Conservation (phyloP, 2,329 filamentous ascomycete genomes). For the Pezicula rhizophila region DNA sequence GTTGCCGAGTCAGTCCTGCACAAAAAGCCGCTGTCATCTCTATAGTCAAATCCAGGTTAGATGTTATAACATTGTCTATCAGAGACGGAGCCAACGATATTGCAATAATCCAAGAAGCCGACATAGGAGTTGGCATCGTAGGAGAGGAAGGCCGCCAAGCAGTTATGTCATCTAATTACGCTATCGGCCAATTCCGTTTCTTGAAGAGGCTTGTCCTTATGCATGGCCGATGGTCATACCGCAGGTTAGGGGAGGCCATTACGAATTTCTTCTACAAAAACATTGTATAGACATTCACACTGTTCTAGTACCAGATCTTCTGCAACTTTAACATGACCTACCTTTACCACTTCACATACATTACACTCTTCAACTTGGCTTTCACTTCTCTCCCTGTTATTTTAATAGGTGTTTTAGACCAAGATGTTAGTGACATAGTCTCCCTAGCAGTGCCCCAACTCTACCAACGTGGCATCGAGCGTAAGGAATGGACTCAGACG, state of each 20-base stretch:
- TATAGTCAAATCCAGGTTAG: constrained; percentile 89
- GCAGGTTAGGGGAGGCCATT: constrained; percentile 84
- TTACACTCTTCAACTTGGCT: constrained; percentile 90
- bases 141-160: constrained; percentile 89
- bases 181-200: constrained; percentile 90
- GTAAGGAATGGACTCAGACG: constrained; percentile 87
- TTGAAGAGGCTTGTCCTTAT: constrained; percentile 79
- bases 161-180: constrained; percentile 94
- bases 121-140: constrained; percentile 93
- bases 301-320: constrained; percentile 97
- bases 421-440: constrained; percentile 91
- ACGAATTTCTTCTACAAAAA: constrained; percentile 99
- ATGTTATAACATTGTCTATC: constrained; percentile 92
- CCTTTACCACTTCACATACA: constrained; percentile 96
- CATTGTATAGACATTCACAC: constrained; percentile 91
- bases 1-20: constrained; percentile 91
- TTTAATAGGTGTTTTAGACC: constrained; percentile 92
- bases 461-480: constrained; percentile 91
- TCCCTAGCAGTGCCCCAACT: constrained; percentile 92
- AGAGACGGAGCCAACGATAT: constrained; percentile 95
- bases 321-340: constrained; percentile 96
- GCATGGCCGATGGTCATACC: constrained; percentile 94
- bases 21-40: constrained; percentile 96
- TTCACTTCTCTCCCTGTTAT: constrained; percentile 95
- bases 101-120: constrained; percentile 95